phyloP scores from a whole-genome alignment of 176 grass and related monocot genomes.

The Eragrostis curvula region DNA sequence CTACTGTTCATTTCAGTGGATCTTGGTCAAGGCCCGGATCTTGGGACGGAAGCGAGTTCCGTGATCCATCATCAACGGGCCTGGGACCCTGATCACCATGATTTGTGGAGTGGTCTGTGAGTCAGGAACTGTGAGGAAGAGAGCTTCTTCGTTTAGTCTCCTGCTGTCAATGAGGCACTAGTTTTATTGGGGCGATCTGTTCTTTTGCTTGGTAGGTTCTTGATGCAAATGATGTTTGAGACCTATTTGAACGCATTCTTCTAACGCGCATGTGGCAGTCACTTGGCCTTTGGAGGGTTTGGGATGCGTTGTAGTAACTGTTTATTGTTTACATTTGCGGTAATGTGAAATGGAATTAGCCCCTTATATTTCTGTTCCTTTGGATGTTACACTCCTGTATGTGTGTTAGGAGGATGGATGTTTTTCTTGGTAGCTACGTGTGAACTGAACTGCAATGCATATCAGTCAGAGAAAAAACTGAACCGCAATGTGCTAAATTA shows the following conservation, averaged over 20 bases:
- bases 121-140: slow-evolving; percentile 12
- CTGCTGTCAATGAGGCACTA: not conserved
- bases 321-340: not conserved
- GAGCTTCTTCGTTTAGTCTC: not conserved
- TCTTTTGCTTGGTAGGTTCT: not conserved
- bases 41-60: slow-evolving; percentile 17
- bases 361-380: slow-evolving; percentile 4
- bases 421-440: not conserved
- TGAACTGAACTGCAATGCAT: not conserved
- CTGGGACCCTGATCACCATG: slow-evolving; percentile 12
- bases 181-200: slow-evolving; percentile 5
- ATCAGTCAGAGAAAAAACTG: not conserved
- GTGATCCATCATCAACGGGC: not conserved
- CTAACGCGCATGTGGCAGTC: too few relatives aligned
- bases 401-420: not conserved
- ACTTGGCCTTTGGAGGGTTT: too few relatives aligned
- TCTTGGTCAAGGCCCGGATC: slow-evolving; percentile 49
- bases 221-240: not conserved
- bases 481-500: not conserved
- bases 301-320: slow-evolving; percentile 25
- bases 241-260: not conserved
- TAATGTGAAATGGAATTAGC: slow-evolving; percentile 24
- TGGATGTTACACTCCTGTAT: not conserved
- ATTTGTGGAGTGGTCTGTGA: not conserved
- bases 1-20: slow-evolving; percentile 7